Percentiles rank a stretch among this genome's conserved stretches.
phyloP scores from a whole-genome alignment of 495 filamentous ascomycete genomes.

The Pseudoneurospora amorphoporcata region DNA sequence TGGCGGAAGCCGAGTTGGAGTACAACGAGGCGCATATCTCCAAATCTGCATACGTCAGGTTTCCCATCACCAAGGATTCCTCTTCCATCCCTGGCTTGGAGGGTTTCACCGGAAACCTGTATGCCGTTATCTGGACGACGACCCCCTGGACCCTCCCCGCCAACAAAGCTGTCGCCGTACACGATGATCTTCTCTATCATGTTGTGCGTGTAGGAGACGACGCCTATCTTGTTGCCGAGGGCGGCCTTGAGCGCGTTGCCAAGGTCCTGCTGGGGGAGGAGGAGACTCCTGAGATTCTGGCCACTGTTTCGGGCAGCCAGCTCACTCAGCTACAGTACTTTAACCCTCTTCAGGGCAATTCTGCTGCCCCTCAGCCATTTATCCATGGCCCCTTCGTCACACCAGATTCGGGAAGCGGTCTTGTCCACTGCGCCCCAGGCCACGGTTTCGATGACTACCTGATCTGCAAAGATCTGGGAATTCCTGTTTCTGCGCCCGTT shows the following conservation, averaged over 20 bases:
- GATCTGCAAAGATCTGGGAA: conserved; percentile 54
- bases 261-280: conserved; percentile 18
- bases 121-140: conserved; percentile 89
- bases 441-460: conserved; percentile 97
- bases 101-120: conserved; percentile 34
- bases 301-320: conserved; percentile 52
- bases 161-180: conserved; percentile 78
- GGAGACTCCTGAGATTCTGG: conserved; percentile 36
- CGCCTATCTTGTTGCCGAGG: conserved; percentile 47
- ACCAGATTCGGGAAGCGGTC: conserved; percentile 73
- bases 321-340: conserved; percentile 56
- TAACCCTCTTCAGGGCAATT: conserved; percentile 49
- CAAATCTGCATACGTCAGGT: conserved; percentile 70
- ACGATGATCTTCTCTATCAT: conserved; percentile 59
- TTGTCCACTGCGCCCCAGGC: conserved; percentile 89
- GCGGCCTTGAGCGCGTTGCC: conserved; percentile 43
- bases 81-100: conserved; percentile 23
- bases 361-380: conserved; percentile 49
- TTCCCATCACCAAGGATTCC: conserved; percentile 53
- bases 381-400: conserved; percentile 81
- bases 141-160: conserved; percentile 96
- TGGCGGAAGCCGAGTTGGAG: conserved; percentile 94
- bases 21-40: conserved; percentile 81
- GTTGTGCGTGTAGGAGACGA: conserved; percentile 51
- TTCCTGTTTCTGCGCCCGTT: conserved; percentile 67